Conservation (phyloP, 306 rosid genomes). For the Calophaca sinica region DNA sequence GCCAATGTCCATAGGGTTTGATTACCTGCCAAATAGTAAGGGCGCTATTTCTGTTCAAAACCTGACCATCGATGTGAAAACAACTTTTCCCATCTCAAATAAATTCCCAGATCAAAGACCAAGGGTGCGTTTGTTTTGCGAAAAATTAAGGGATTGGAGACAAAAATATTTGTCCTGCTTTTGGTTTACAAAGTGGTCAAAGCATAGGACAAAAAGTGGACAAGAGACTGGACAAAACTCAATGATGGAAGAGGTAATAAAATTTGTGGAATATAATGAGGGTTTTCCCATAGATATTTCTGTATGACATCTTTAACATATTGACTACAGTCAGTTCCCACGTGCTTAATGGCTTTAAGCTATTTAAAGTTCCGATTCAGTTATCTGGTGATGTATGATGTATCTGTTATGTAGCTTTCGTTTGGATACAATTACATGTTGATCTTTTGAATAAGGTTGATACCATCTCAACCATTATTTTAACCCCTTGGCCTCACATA, state of each 20-base stretch:
- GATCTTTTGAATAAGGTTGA: conserved; percentile 8
- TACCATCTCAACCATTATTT: conserved; percentile 10
- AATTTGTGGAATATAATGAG: conserved; percentile 24
- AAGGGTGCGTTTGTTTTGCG: conserved; percentile 35
- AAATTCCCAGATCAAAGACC: conserved; percentile 60
- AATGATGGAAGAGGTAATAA: conserved; percentile 79
- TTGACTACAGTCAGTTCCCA: background rate
- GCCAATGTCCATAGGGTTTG: conserved; percentile 61
- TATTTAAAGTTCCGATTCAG: conserved; percentile 33
- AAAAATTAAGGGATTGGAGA: no score
- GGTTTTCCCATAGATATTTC: conserved; percentile 20
- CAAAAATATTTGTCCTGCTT: no score
- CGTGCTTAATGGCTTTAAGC: conserved; percentile 32
- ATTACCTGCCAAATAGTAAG: conserved; percentile 57
- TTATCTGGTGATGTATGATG: background rate
- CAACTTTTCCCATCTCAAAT: conserved; percentile 60
- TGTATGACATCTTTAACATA: conserved; percentile 11
- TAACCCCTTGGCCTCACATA: background rate
- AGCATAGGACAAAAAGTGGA: no score
- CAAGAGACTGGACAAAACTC: conserved; percentile 28
- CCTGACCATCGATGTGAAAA: conserved; percentile 52
- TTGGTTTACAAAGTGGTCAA: no score
- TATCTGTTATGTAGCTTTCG: conserved; percentile 14
- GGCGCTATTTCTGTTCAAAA: conserved; percentile 50
- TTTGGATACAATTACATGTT: background rate